These are phyloP conservation scores for Neurospora sp. DNA, from an alignment of 2,329 filamentous ascomycete genomes.

Conservation along the genomic window DNA sequence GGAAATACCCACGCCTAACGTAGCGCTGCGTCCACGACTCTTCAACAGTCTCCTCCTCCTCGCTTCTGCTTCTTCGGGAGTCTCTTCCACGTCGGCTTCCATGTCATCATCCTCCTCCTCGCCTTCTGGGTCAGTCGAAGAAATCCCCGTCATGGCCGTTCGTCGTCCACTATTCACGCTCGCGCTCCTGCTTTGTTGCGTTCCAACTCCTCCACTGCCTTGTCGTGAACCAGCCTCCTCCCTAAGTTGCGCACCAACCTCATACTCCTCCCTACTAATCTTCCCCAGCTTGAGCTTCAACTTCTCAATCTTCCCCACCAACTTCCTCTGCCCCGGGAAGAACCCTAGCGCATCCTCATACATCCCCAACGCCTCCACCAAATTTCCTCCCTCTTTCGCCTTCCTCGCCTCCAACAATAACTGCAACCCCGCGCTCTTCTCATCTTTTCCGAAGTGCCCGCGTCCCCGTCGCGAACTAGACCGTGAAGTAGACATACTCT, in stretches of 20 bases:
- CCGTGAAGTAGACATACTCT: slow-evolving; percentile 25
- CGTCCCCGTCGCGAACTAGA: background rate
- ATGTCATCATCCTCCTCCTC: background rate
- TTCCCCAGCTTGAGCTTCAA: slow-evolving; percentile 42
- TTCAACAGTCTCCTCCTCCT: slow-evolving; percentile 9
- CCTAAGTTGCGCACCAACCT: background rate
- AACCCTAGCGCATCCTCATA: slow-evolving; percentile 76
- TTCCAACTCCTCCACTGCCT: background rate
- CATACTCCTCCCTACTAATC: slow-evolving; percentile 2
- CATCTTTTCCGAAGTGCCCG: slow-evolving; percentile 41
- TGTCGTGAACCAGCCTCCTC: background rate
- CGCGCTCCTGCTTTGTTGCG: slow-evolving; percentile 31
- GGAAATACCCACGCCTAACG: background rate
- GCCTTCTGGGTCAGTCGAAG: background rate
- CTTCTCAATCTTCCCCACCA: slow-evolving; percentile 59
- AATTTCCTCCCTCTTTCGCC: slow-evolving; percentile 75
- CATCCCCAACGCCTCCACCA: slow-evolving; percentile 69
- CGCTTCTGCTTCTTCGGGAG: slow-evolving; percentile 4
- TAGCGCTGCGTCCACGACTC: slow-evolving; percentile 6
- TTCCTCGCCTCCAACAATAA: slow-evolving; percentile 87
- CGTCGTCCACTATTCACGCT: slow-evolving; percentile 32
- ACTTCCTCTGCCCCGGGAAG: slow-evolving; percentile 78
- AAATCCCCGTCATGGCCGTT: slow-evolving; percentile 24
- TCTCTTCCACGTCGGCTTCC: slow-evolving; percentile 10
- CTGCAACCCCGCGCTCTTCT: slow-evolving; percentile 74